phyloP scores from a whole-genome alignment of 352 stramenopile genomes.

The Globisporangium sylvaticum region DNA sequence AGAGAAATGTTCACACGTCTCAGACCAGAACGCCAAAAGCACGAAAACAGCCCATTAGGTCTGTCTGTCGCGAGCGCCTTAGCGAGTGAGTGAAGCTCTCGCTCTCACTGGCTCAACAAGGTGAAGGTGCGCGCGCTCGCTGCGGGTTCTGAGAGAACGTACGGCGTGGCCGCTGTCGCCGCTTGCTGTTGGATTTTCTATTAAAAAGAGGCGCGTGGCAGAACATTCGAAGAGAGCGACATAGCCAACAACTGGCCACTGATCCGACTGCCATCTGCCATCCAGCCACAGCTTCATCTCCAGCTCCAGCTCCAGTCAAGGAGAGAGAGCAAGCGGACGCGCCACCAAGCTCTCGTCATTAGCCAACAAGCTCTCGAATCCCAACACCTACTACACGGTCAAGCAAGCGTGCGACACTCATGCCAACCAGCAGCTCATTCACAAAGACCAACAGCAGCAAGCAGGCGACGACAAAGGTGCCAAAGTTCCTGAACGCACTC shows the following conservation, averaged over 20 bases:
- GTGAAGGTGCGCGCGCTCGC: background rate
- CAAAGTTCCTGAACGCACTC: conserved; percentile 77
- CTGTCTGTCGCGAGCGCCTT: background rate
- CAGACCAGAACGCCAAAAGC: background rate
- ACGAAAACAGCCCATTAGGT: background rate
- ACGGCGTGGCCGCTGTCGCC: background rate
- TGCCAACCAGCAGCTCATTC: background rate
- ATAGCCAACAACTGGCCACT: background rate
- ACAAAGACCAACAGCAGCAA: background rate
- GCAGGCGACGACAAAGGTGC: conserved; percentile 21
- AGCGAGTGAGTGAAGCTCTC: background rate
- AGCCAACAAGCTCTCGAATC: background rate
- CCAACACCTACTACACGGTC: background rate
- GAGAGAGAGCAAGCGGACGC: background rate
- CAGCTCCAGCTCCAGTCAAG: background rate
- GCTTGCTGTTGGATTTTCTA: background rate
- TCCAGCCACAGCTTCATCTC: background rate
- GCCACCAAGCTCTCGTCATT: background rate
- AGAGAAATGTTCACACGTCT: background rate
- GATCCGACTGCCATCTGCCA: background rate
- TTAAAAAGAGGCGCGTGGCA: background rate
- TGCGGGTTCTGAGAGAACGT: background rate
- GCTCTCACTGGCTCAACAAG: background rate
- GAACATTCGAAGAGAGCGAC: conserved; percentile 3
- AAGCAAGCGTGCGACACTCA: background rate